Evolutionary conservation across 2,329 filamentous ascomycete species (phyloP).

Genomic region (Xylariaceae sp.): DNA sequence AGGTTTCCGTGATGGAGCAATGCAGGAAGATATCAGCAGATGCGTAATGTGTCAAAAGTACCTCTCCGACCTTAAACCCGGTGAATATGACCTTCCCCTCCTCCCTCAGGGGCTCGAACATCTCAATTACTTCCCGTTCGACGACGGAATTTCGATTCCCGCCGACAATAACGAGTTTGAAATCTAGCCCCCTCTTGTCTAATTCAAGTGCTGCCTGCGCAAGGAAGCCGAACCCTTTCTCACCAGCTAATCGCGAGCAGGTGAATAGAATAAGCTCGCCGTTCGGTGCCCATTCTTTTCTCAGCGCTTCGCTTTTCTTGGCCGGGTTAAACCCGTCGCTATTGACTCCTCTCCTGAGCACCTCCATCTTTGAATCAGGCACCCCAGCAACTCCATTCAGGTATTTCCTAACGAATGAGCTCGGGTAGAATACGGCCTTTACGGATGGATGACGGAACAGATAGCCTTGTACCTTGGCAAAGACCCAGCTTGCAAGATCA

Average conservation of each 20-base stretch:
- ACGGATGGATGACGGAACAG: constrained; percentile 65
- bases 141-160: constrained; percentile 68
- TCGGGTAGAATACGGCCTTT: constrained; percentile 71
- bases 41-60: constrained; percentile 67
- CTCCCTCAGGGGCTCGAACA: constrained; percentile 55
- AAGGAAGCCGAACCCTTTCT: constrained; percentile 72
- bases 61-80: constrained; percentile 62
- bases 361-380: constrained; percentile 57
- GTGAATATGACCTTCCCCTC: constrained; percentile 65
- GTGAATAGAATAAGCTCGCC: constrained; percentile 68
- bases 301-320: constrained; percentile 53
- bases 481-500: constrained; percentile 62
- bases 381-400: constrained; percentile 58
- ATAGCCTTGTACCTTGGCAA: constrained; percentile 66
- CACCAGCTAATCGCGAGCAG: constrained; percentile 68
- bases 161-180: constrained; percentile 69
- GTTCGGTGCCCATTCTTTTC: constrained; percentile 59
- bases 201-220: constrained; percentile 58
- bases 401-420: constrained; percentile 63
- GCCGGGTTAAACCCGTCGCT: constrained; percentile 62
- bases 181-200: constrained; percentile 57
- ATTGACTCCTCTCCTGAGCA: constrained; percentile 67
- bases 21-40: constrained; percentile 71
- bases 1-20: constrained; percentile 72
- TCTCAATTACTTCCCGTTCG: constrained; percentile 61